These are phyloP conservation scores for Tripterygium wilfordii DNA, from an alignment of 177 flowering plant genomes.

Conservation along the genomic window DNA sequence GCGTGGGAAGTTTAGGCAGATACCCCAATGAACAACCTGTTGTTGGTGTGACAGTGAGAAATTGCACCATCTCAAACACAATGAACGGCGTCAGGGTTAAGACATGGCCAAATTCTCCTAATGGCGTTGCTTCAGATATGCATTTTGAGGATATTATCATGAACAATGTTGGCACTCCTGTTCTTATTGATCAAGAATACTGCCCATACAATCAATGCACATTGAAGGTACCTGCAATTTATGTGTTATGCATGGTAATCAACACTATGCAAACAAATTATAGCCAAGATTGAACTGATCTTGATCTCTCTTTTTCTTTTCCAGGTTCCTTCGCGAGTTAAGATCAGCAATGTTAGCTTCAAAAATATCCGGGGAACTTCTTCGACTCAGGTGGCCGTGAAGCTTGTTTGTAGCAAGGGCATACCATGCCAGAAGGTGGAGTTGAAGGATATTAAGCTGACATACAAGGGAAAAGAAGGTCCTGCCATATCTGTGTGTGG, in stretches of 20 bases:
- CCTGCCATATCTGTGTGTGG: constrained; percentile 12
- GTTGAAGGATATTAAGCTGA: constrained; percentile 29
- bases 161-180: constrained; percentile 39
- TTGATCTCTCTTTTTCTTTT: constrained; percentile 2
- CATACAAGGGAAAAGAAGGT: constrained; percentile 21
- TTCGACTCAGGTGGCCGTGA: constrained; percentile 17
- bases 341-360: constrained; percentile 32
- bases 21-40: constrained; percentile 33
- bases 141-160: constrained; percentile 43
- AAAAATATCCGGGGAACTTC: constrained; percentile 41
- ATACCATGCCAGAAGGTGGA: constrained; percentile 32
- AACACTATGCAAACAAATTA: not conserved
- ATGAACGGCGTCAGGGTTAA: constrained; percentile 49
- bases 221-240: not conserved
- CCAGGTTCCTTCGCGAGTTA: constrained; percentile 31
- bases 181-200: constrained; percentile 53
- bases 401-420: constrained; percentile 34
- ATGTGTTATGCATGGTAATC: too few relatives aligned
- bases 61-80: constrained; percentile 36
- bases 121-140: constrained; percentile 24
- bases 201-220: constrained; percentile 43
- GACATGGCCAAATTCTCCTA: constrained; percentile 47
- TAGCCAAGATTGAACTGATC: not conserved
- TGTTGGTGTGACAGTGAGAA: constrained; percentile 28
- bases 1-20: constrained; percentile 60